Evolutionary conservation across 1,284 basidiomycete genomes (phyloP), one percentile per base, ranked within the genome.

Genomic region (Fomes fomentarius): DNA sequence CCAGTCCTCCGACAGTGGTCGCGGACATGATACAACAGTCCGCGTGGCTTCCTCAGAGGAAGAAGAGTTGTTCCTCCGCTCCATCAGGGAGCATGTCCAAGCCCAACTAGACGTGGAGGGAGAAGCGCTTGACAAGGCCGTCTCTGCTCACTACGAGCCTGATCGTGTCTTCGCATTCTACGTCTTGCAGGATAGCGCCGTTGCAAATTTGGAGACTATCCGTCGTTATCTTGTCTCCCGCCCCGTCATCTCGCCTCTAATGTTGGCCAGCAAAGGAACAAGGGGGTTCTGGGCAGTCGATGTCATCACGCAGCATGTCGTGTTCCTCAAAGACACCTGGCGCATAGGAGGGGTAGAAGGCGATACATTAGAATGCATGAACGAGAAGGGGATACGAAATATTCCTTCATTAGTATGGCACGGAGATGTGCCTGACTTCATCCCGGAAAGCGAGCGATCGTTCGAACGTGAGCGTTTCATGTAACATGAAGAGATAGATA

Each of bases 321-420:
- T 47, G 7, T 57, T 57, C 25, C 9, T 60, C 14, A 60, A 60
- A 33, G 52, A 60, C 38, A 52, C 46, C 1, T 60, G 58, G 54
- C 47, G 57, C 11, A 22, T 35, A 3, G 4, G 14, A 4, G 42
- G 52, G 14, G 10, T 49, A 5, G 58, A 60, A 34, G 58, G 52
- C 3, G 37, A 51, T 4, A 37, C 40, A 0, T 19, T 60, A 9
- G n/a, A n/a, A 4, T 34, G 17, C 9, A 35, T 57, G 2, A 22
- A 46, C 15, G 33, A 19, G 0, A 11, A 19, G 1, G 46, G 25
- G 6, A 52, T 60, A 1, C 49, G 46, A 1, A 30, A 57, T 15
- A 24, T 57, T 4, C 58, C 58, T 10, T 5, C 17, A 0, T 2
- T 60, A 1, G 40, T 37, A 9, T 37, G n/a, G 4, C 51, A 59